These are phyloP conservation scores for Artomyces pyxidatus DNA, from an alignment of 768 basidiomycete species.

Conservation along the genomic window DNA sequence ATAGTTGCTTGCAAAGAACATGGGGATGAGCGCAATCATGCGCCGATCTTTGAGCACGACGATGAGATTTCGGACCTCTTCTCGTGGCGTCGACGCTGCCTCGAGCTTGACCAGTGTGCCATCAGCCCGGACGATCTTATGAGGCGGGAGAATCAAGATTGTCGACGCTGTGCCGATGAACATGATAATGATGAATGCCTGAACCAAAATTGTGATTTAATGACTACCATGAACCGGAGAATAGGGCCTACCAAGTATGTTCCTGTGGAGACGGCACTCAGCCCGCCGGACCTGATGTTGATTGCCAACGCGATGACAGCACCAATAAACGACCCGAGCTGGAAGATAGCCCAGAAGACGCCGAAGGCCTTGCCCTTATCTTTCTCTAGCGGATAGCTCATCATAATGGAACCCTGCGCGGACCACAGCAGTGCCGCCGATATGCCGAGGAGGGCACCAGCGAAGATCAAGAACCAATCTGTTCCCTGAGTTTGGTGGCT, in stretches of 20 bases:
- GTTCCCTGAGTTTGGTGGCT: not conserved
- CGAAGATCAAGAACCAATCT: conserved; percentile 54
- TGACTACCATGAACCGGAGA: too few relatives aligned
- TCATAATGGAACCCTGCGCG: conserved; percentile 77
- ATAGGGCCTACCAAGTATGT: too few relatives aligned
- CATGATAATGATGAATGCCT: too few relatives aligned
- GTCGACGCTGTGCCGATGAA: too few relatives aligned
- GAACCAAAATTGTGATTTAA: too few relatives aligned
- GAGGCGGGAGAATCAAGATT: conserved; percentile 59
- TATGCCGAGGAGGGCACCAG: conserved; percentile 64
- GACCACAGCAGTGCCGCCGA: conserved; percentile 73
- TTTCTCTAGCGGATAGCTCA: conserved; percentile 69
- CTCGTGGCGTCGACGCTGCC: conserved; percentile 66
- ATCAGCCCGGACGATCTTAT: conserved; percentile 56
- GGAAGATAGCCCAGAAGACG: conserved; percentile 79
- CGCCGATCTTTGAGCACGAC: conserved; percentile 62
- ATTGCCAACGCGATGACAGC: conserved; percentile 61
- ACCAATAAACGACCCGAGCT: conserved; percentile 70
- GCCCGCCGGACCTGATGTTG: conserved; percentile 55
- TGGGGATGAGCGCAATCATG: conserved; percentile 69
- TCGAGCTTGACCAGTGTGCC: conserved; percentile 51
- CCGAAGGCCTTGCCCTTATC: conserved; percentile 71
- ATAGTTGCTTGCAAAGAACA: conserved; percentile 81
- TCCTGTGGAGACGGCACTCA: conserved; percentile 17
- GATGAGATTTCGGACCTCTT: conserved; percentile 64